Evolutionary conservation across 768 basidiomycete species (phyloP).

Genomic region (Leccinum subgranulosum): DNA sequence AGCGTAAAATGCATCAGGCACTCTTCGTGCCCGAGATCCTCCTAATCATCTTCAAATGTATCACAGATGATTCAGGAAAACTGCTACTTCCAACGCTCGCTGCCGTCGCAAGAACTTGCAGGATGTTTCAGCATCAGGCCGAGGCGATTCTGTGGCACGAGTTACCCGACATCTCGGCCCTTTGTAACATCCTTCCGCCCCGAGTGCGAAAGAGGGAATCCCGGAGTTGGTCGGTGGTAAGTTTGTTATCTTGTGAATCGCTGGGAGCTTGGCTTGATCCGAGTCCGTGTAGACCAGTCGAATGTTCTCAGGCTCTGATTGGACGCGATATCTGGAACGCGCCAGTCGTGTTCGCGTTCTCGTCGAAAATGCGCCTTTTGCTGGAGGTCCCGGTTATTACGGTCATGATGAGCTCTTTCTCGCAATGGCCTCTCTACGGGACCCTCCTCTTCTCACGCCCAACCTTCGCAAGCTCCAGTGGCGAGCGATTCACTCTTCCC

Average conservation of each 20-base stretch:
- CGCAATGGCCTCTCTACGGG: slow-evolving; percentile 15
- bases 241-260: neutral
- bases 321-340: slow-evolving; percentile 18
- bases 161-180: slow-evolving; percentile 5
- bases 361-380: neutral
- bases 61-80: slow-evolving; percentile 16
- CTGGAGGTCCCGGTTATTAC: neutral
- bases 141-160: slow-evolving; percentile 25
- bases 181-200: slow-evolving; percentile 17
- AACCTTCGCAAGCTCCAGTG: slow-evolving; percentile 21
- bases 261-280: neutral
- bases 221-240: slow-evolving; percentile 20
- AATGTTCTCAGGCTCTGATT: slow-evolving; percentile 14
- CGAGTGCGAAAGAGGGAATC: slow-evolving; percentile 11
- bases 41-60: slow-evolving; percentile 18
- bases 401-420: slow-evolving; percentile 8
- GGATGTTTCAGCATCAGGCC: slow-evolving; percentile 14
- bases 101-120: slow-evolving; percentile 28
- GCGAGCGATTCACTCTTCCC: neutral
- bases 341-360: slow-evolving; percentile 16
- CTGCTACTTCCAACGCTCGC: slow-evolving; percentile 18
- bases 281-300: slow-evolving; percentile 14
- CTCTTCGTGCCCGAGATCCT: slow-evolving; percentile 23
- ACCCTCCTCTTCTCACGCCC: slow-evolving; percentile 20
- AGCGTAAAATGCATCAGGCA: slow-evolving; percentile 13